Evolutionary conservation across 192 early-diverging fungal species (phyloP).

Genomic region (Nowakowskiella sp.): DNA sequence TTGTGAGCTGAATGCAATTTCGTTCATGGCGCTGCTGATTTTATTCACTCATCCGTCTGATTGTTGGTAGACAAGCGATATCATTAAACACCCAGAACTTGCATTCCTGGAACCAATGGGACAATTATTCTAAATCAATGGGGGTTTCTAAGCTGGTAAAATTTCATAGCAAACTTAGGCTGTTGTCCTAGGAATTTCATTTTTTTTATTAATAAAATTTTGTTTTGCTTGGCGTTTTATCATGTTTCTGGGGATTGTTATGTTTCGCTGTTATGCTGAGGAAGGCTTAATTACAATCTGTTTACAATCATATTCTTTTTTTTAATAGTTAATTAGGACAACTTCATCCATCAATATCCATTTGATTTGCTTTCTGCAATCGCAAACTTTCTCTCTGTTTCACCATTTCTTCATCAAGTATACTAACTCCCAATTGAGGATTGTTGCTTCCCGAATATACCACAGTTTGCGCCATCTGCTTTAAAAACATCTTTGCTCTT

Average conservation of each 20-base stretch:
- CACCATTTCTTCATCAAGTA: constrained; percentile 52
- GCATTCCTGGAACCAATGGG: neutral
- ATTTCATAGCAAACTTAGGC: too few relatives aligned
- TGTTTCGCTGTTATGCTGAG: too few relatives aligned
- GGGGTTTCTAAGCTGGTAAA: too few relatives aligned
- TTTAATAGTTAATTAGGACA: too few relatives aligned
- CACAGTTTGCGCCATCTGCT: constrained; percentile 93
- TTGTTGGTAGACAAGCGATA: neutral
- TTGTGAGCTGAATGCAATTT: neutral
- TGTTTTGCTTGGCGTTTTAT: too few relatives aligned
- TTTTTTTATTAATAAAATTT: too few relatives aligned
- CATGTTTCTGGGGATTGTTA: too few relatives aligned
- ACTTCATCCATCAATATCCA: neutral
- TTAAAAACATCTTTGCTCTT: constrained; percentile 85
- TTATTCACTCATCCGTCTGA: neutral
- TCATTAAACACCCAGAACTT: neutral
- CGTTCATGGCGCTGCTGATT: neutral
- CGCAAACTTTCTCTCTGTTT: neutral
- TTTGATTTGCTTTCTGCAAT: neutral
- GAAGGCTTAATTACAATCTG: too few relatives aligned
- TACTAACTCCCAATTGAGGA: constrained; percentile 75
- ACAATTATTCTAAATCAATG: neutral
- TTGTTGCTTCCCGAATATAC: constrained; percentile 46
- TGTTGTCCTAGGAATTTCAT: too few relatives aligned
- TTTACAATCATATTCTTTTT: too few relatives aligned